phyloP scores from a whole-genome alignment of 2,329 filamentous ascomycete species.

The Cytospora leucostoma region DNA sequence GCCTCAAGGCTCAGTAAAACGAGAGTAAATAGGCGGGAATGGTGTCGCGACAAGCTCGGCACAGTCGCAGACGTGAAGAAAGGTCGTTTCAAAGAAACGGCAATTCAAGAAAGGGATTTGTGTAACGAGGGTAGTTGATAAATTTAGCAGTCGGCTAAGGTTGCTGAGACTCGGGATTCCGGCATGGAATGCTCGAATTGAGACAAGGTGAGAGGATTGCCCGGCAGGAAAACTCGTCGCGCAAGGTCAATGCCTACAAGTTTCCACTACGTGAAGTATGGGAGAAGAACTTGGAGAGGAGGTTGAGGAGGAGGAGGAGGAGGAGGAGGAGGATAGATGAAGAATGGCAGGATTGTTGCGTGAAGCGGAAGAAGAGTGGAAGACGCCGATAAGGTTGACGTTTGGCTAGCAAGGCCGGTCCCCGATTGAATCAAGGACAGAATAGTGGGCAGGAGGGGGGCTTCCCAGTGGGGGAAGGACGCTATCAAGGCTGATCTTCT shows the following conservation, averaged over 20 bases:
- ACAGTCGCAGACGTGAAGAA: conserved; percentile 2
- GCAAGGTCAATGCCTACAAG: conserved; percentile 16
- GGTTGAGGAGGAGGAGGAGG: conserved; percentile 2
- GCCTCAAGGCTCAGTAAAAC: background rate
- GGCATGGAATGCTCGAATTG: conserved; percentile 6
- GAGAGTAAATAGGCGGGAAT: background rate
- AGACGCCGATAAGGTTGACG: conserved; percentile 19
- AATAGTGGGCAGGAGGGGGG: conserved; percentile 7
- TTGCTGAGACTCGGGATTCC: conserved; percentile 11
- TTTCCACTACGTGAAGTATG: background rate
- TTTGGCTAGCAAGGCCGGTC: conserved; percentile 7
- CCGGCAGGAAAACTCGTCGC: conserved; percentile 5
- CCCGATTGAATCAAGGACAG: background rate
- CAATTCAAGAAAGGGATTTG: conserved; percentile 14
- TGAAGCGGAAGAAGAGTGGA: background rate
- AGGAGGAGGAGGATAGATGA: background rate
- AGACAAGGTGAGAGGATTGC: conserved; percentile 11
- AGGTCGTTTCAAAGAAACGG: conserved; percentile 7
- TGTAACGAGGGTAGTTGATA: conserved; percentile 25
- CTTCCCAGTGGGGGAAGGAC: conserved; percentile 2
- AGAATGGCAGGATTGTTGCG: background rate
- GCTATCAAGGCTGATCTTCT: conserved; percentile 15
- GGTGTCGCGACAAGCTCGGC: conserved; percentile 10
- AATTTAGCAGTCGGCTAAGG: background rate
- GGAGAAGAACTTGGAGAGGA: conserved; percentile 1